A percentile compares a stretch with the other conserved stretches of the same genome.
These are phyloP conservation scores for Apiospora koreana DNA, from an alignment of 2,329 filamentous ascomycete genomes.

Conservation along the genomic window DNA sequence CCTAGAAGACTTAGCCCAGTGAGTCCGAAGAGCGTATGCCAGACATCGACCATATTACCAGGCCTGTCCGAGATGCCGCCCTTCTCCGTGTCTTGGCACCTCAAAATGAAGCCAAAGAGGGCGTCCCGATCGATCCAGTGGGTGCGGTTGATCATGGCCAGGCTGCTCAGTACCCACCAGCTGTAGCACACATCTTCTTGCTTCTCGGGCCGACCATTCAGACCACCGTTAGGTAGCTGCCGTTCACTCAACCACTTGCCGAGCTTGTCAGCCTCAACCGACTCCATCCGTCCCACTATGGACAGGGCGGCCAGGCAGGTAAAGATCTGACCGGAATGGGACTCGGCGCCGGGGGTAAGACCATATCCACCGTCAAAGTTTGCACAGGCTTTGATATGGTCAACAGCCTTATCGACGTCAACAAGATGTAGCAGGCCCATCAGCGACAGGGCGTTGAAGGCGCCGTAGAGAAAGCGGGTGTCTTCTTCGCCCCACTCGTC, in stretches of 20 bases:
- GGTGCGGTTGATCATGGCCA: slow-evolving; percentile 82
- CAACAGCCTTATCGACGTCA: slow-evolving; percentile 77
- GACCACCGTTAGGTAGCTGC: slow-evolving; percentile 80
- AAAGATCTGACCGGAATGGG: slow-evolving; percentile 93
- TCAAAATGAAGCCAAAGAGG: slow-evolving; percentile 79
- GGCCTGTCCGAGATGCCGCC: slow-evolving; percentile 91
- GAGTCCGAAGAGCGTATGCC: slow-evolving; percentile 89
- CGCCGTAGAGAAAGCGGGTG: slow-evolving; percentile 90
- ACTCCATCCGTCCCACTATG: slow-evolving; percentile 79
- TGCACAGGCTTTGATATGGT: slow-evolving; percentile 77
- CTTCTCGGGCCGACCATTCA: slow-evolving; percentile 96
- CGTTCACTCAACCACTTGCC: slow-evolving; percentile 92
- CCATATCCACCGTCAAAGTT: slow-evolving; percentile 97
- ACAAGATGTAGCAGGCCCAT: slow-evolving; percentile 72
- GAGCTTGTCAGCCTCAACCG: slow-evolving; percentile 80
- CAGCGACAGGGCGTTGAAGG: slow-evolving; percentile 85
- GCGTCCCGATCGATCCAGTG: slow-evolving; percentile 92
- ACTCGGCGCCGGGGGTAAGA: slow-evolving; percentile 85
- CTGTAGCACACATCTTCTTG: slow-evolving; percentile 96
- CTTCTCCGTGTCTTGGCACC: slow-evolving; percentile 80
- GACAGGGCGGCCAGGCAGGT: slow-evolving; percentile 87
- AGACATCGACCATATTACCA: slow-evolving; percentile 95
- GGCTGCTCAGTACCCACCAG: slow-evolving; percentile 95
- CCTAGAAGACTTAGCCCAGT: slow-evolving; percentile 84
- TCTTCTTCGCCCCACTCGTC: slow-evolving; percentile 97